Base-by-base conservation (phyloP, 1,284 basidiomycete species). In the Phylloboletellus chloephorus region DNA sequence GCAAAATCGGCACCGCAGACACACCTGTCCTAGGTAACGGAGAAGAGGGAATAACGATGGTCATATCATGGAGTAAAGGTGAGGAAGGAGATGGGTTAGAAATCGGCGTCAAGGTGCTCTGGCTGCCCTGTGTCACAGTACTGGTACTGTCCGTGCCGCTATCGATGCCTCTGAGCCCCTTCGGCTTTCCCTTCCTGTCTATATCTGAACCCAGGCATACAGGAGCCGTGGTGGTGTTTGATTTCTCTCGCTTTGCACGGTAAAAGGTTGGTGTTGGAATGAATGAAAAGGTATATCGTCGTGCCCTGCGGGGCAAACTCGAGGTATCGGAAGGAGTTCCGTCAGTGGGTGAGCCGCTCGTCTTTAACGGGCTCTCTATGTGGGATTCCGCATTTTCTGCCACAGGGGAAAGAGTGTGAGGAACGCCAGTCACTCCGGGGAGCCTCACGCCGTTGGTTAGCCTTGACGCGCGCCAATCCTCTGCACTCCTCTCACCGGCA, bases 261-360 rank as follows among this genome's bases (percentile, higher is more conserved):
- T 39, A 31, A 26, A 63, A 47, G n/a, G 45, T 15, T 21, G 54
- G 16, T 1, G 58, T 26, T 1, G 56, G n/a, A 4, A 63, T 25
- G 5, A 61, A 57, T 6, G 53, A 57, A 42, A 58, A 61, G 3
- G 54, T 61, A 21, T 39, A 48, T 34, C 60, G 38, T 13, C 43
- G 57, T 9, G 33, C 2, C 39, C 40, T 56, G 10, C 41, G 51
- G 37, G 39, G 32, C 11, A 41, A 12, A 1, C 32, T 5, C 1
- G 37, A 30, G 2, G 13, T 3, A n/a, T 39, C 30, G 1, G 16
- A 10, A 19, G 28, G 20, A 13, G 16, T 5, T 44, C 34, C 38
- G 37, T 41, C 17, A 30, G 33, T 7, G 5, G 37, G 17, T 2
- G 29, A 9, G 28, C 3, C 10, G 4, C 30, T 22, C 5, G 28